Conservation (phyloP, 805 yeast genomes). For the Saturnispora bothae region DNA sequence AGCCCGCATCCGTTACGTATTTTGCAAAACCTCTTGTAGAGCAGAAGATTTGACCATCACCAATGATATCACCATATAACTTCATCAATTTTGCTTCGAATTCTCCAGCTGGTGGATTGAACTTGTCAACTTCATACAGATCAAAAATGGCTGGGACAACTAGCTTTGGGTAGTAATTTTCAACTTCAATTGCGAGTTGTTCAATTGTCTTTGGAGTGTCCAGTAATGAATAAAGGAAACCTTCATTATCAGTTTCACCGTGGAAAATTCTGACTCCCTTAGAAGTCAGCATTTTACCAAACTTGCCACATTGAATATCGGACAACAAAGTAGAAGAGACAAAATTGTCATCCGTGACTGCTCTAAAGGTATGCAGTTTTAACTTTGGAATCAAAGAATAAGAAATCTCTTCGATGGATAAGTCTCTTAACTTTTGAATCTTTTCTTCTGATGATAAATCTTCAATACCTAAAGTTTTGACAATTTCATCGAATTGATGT, state of each 20-base stretch:
- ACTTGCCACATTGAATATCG: conserved; percentile 24
- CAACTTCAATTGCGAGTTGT: conserved; percentile 21
- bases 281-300: conserved; percentile 3
- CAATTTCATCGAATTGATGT: conserved; percentile 28
- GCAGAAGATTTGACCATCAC: conserved; percentile 31
- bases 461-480: conserved; percentile 16
- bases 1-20: conserved; percentile 20
- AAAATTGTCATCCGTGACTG: conserved; percentile 30
- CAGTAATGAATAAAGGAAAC: conserved; percentile 4
- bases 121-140: conserved; percentile 11
- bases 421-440: conserved; percentile 7
- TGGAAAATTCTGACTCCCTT: conserved; percentile 8
- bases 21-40: conserved; percentile 28
- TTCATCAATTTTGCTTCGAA: conserved; percentile 11
- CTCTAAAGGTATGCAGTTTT: conserved; percentile 24
- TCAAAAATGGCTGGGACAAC: conserved; percentile 17
- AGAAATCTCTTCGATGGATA: conserved; percentile 6
- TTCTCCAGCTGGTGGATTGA: conserved; percentile 14
- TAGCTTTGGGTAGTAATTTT: conserved; percentile 28
- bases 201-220: conserved; percentile 15
- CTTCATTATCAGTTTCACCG: conserved; percentile 12
- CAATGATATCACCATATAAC: conserved; percentile 27
- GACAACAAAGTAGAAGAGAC: conserved; percentile 22
- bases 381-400: conserved; percentile 9
- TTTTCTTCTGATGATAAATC: conserved; percentile 9